phyloP scores from a whole-genome alignment of 1,284 basidiomycete species.

The Boletellus deceptivus region DNA sequence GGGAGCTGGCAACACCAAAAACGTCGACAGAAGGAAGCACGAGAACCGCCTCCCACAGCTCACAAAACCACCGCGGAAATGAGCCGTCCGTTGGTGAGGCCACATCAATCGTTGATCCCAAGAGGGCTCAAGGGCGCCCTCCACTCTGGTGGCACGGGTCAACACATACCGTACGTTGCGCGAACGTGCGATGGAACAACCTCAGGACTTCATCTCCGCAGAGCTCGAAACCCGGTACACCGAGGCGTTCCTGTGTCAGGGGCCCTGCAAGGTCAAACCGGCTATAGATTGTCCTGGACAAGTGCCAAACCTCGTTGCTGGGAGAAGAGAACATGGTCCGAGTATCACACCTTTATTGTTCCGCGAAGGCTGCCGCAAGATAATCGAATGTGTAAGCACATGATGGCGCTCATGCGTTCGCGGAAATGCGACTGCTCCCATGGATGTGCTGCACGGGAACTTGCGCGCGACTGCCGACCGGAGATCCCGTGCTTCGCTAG shows the following conservation, averaged over 20 bases:
- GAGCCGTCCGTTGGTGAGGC: constrained; percentile 5
- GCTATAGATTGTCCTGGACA: constrained; percentile 24
- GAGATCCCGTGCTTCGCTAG: constrained; percentile 10
- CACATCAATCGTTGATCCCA: constrained; percentile 26
- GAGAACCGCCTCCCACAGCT: constrained; percentile 7
- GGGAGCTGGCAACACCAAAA: constrained; percentile 9
- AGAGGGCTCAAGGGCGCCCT: constrained; percentile 3
- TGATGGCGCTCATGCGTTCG: constrained; percentile 10
- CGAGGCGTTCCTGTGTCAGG: constrained; percentile 31
- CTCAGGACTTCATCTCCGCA: constrained; percentile 28
- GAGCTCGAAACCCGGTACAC: constrained; percentile 25
- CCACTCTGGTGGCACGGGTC: constrained; percentile 16
- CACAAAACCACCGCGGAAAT: constrained; percentile 27
- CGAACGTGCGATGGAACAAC: constrained; percentile 30
- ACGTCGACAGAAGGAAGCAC: constrained; percentile 8
- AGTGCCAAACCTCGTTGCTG: constrained; percentile 2
- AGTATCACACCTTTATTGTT: constrained; percentile 11
- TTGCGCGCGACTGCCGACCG: constrained; percentile 14
- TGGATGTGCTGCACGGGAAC: constrained; percentile 5
- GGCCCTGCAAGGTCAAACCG: constrained; percentile 18
- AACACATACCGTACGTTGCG: constrained; percentile 13
- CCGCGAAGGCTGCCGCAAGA: constrained; percentile 14
- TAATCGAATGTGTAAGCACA: constrained; percentile 11
- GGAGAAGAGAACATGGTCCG: constrained; percentile 9
- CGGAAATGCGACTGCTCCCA: constrained; percentile 22